Conservation (phyloP, 768 basidiomycete species). For the Mrakia hoshinonis region DNA sequence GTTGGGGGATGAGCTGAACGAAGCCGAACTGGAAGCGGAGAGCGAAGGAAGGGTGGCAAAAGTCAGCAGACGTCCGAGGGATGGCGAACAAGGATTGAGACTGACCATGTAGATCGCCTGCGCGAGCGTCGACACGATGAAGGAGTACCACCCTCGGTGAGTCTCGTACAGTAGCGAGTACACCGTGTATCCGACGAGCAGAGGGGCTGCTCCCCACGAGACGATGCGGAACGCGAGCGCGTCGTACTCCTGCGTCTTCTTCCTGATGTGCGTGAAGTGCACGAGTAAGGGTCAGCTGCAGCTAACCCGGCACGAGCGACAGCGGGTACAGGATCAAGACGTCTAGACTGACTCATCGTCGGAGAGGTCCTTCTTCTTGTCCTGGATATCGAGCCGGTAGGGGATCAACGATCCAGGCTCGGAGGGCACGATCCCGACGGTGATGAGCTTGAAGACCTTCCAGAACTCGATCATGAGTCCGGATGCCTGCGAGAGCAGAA, state of each 20-base stretch:
- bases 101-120: constrained; percentile 38
- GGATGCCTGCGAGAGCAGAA: constrained; percentile 52
- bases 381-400: constrained; percentile 70
- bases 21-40: constrained; percentile 72
- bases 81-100: too few relatives aligned
- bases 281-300: too few relatives aligned
- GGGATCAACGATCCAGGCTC: constrained; percentile 61
- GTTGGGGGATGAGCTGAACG: constrained; percentile 60
- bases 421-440: constrained; percentile 61
- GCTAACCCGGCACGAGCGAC: too few relatives aligned
- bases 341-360: constrained; percentile 59
- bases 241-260: constrained; percentile 87
- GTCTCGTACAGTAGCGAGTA: constrained; percentile 43
- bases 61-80: too few relatives aligned
- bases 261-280: too few relatives aligned
- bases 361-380: constrained; percentile 93
- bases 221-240: constrained; percentile 52
- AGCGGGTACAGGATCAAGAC: too few relatives aligned
- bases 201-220: constrained; percentile 75
- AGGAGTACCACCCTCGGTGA: constrained; percentile 93
- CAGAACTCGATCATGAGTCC: constrained; percentile 61
- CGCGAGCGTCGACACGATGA: constrained; percentile 82
- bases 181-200: constrained; percentile 44
- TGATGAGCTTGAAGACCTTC: constrained; percentile 70
- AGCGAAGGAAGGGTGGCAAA: too few relatives aligned